Evolutionary conservation across 2,329 filamentous ascomycete species (phyloP), one percentile per base, ranked within the genome.

Genomic region (Thelonectria olida): DNA sequence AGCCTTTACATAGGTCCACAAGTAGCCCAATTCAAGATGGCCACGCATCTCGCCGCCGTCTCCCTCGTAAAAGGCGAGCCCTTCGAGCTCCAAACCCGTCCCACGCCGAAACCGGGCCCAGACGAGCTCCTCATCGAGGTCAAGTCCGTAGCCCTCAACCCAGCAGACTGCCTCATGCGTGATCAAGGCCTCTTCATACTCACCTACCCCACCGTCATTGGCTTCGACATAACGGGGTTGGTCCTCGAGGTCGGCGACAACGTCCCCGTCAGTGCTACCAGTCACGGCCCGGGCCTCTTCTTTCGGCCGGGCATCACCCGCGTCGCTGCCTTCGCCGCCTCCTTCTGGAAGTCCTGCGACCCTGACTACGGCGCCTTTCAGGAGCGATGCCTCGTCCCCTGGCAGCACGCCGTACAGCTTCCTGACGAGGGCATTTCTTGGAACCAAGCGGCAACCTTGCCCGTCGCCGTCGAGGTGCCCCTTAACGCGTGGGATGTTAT

Each of bases 281-380:
- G 61, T 7, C 22, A 69, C 7, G 44, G 20, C 17, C 10, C 56
- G 2, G 56, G 22, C 4, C 61, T 56, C 2, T 64, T 23, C 13
- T 79, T 79, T 41, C 62, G 31, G 20, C 69, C 75, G 0, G 78
- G 77, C 0, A 63, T 75, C 48, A 79, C 75, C 38, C 78, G 77
- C 2, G 66, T 82, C 2, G 74, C 76, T 1, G 80, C 79, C 13
- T 80, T 77, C 49, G 72, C 77, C 0, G 73, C 75, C 4, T 73
- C 70, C 0, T 64, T 78, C 19, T 85, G 81, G 79, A 81, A 72
- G 34, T 74, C 74, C 8, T 80, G 76, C 19, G 68, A 76, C 20
- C 78, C 80, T 2, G 72, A 84, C 69, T 82, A 85, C 63, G 81
- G 84, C 36, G 73, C 72, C 7, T 84, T 82, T 45, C 81, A 83